Evolutionary conservation across 1,284 basidiomycete genomes (phyloP), one percentile per base, ranked within the genome.

Genomic region (Grifola frondosa): DNA sequence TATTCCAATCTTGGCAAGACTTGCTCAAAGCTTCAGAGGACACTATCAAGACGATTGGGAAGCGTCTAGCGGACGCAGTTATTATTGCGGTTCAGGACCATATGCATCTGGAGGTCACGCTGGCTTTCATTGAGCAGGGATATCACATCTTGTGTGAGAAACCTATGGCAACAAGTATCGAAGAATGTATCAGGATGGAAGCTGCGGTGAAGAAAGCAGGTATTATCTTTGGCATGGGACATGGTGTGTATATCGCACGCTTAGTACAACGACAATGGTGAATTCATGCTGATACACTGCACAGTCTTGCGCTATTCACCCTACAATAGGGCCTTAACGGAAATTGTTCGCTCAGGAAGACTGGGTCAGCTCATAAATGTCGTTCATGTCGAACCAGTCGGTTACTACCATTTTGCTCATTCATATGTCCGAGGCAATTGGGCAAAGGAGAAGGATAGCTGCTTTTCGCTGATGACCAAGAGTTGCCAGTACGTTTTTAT

Each of bases 81-180:
- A 58, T 91, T 41, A 74, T 94, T 49, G 72, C 84, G 3, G 85
- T 91, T 1, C 86, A 89, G 49, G 90, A 93, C 57, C 67, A 76
- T 31, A 75, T 90, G 75, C 90, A 93, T 58, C 70, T 76, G 24
- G 81, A 86, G 50, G 81, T 90, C 10, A 79, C 84, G 0, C 57
- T 77, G 6, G 86, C 83, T 0, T 92, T 91, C 63, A 81, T 83
- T 1, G 74, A 72, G 41, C 86, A 88, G 57, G 88, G 89, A 1
- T 93, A 92, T 60, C 81, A 91, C 58, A 88, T 94, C 44, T 72
- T 94, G 21, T 91, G 90, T 61, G 90, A 94, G 73, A 94, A 93
- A 62, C 91, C 90, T 0, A 90, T 94, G 86, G 88, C 89, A 1
- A 91, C 88, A 2, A 76, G 62, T 40, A 58, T 88, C 28, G 69